Base-by-base conservation (phyloP, 371 early-diverging fungal genomes). In the Lichtheimia ramosa region DNA sequence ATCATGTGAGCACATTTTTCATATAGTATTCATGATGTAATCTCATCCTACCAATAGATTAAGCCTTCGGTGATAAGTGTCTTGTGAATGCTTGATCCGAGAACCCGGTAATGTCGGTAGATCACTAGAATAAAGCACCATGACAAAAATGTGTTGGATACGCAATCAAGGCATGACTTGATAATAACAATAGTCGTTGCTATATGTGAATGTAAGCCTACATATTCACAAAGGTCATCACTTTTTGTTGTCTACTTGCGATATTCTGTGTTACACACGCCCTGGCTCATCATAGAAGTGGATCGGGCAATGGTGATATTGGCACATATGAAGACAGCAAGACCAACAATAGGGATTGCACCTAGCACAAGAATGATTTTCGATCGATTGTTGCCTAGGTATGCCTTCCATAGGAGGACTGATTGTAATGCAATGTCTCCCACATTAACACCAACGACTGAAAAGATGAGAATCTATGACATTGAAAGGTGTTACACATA, bases 391-490 rank as follows among this genome's bases (percentile, higher is more conserved):
- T 75, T 73, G 1, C 80, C 76, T 20, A 79, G 55, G 41, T 71
- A 79, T 0, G 80, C 80, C 54, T 76, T 79, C 76, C 80, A 79
- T 23, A 79, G 27, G 2, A 79, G 54, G 0, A 79, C 73, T 14
- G 64, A 54, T 49, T 76, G 77, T 20, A 79, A 51, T 5, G 68
- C 42, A 27, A 79, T 71, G 20, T 79, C 73, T 0, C 63, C 74
- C 23, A 69, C 2, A 64, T 79, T 79, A 20, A 79, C 77, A 12
- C 71, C 70, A 6, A 79, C 57, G 5, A 79, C 61, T 34, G 80
- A 79, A 48, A 79, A 74, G 8, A 66, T 51, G 12, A 78, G 63
- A 3, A 66, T 63, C 77, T 73, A 54, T n/a, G 0, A 25, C n/a
- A 12, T 10, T n/a, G 15, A n/a, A 10, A 40, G 53, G 6, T n/a